Evolutionary conservation across 2,329 filamentous ascomycete species (phyloP), one percentile per base, ranked within the genome.

Genomic region (Colletotrichum musae): DNA sequence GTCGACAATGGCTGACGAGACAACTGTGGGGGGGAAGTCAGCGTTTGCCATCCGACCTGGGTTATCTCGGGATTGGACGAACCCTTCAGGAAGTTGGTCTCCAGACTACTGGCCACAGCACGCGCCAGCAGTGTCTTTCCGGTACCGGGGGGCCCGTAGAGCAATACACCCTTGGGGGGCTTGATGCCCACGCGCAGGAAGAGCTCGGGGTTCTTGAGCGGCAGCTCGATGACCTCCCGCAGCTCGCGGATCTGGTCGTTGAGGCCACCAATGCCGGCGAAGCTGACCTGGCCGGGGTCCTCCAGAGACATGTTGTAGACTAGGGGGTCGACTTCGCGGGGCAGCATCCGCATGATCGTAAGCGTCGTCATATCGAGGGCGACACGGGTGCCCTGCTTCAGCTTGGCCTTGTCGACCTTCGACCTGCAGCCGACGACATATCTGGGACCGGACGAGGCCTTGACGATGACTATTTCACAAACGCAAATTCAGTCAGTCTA

Each of bases 241-340:
- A 99, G 85, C 85, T 99, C 97, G 82, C 96, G 90, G 77, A 99
- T 99, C 86, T 99, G 96, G 75, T 99, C 96, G 80, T 99, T 99
- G 77, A 99, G 84, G 73, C 96, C 96, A 84, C 96, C 96, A 74
- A 99, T 99, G 76, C 97, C 96, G 48, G 92, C 95, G 82, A 99
- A 99, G 86, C 94, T 98, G 82, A 99, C 92, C 82, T 98, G 95
- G 6, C 96, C 96, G 0, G 96, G 96, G 80, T 99, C 96, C 82
- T 99, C 96, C 75, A 99, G 84, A 21, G 96, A 99, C 96, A 99
- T 99, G 87, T 99, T 99, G 89, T 99, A 99, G 75, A 99, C 96
- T 74, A 99, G 88, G 21, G 96, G 96, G 79, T 99, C 96, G 79
- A 99, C 97, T 86, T 99, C 96, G 81, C 96, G 93, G 70, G 96